phyloP scores from a whole-genome alignment of 2,329 filamentous ascomycete genomes.

The Aspergillus brasiliensis region DNA sequence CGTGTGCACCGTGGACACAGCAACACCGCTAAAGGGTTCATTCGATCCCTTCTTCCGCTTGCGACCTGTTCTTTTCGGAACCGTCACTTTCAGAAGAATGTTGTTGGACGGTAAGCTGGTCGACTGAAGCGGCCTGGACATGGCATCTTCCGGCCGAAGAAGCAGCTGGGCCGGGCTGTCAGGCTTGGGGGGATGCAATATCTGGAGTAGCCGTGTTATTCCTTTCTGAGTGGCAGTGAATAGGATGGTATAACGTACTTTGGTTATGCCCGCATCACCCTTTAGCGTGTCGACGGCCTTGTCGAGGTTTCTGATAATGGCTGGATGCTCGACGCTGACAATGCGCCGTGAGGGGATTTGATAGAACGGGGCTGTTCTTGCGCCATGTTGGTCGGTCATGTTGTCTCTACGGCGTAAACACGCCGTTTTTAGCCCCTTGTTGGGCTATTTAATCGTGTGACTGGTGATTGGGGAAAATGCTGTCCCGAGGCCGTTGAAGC shows the following conservation, averaged over 20 bases:
- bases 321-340: conserved; percentile 68
- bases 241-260: conserved; percentile 41
- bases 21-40: conserved; percentile 61
- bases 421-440: background rate
- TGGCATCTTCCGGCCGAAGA: conserved; percentile 76
- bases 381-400: conserved; percentile 27
- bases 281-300: conserved; percentile 66
- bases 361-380: conserved; percentile 51
- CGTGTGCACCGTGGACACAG: conserved; percentile 31
- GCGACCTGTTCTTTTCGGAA: conserved; percentile 83
- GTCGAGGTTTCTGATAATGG: conserved; percentile 65
- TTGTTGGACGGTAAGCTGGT: conserved; percentile 77
- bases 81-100: conserved; percentile 79
- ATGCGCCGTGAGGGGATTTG: conserved; percentile 55
- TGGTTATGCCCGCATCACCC: conserved; percentile 56
- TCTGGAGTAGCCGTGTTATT: conserved; percentile 34
- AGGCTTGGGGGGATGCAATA: conserved; percentile 48
- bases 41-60: conserved; percentile 79
- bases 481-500: background rate
- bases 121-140: conserved; percentile 76
- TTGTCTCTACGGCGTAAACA: background rate
- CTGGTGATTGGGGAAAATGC: background rate
- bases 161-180: conserved; percentile 66
- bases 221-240: no score
- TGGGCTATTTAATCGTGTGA: background rate